Evolutionary conservation across 176 grass and related monocot species (phyloP).

Genomic region (Carex myosuroides): DNA sequence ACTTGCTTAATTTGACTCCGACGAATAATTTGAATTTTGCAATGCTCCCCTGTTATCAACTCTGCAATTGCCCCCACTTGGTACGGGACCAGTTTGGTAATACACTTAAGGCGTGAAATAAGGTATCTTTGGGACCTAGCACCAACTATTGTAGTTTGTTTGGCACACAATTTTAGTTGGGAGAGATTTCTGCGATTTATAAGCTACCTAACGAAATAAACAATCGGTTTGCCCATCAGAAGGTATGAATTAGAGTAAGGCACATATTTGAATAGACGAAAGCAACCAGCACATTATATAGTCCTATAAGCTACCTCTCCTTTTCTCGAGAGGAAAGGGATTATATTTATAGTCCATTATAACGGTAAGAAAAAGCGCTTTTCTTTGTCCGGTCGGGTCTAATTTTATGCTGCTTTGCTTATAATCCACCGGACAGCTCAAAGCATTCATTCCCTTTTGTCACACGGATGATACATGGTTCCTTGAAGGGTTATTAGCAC

Average conservation of each 20-base stretch:
- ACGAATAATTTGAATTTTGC: neutral
- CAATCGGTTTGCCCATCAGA: neutral
- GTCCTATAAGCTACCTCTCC: neutral
- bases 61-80: neutral
- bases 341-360: neutral
- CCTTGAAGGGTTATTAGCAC: neutral
- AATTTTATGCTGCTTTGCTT: conserved; percentile 15
- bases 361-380: neutral
- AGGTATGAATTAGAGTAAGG: neutral
- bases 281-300: neutral
- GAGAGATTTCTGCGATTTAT: conserved; percentile 6
- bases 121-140: conserved; percentile 5
- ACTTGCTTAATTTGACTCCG: neutral
- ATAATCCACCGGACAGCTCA: neutral
- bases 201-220: conserved; percentile 19
- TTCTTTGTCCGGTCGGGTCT: neutral
- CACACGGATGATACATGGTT: neutral
- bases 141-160: conserved; percentile 18
- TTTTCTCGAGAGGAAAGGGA: neutral
- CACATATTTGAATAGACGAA: neutral
- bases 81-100: neutral
- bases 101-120: conserved; percentile 2
- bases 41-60: neutral
- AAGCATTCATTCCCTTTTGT: neutral
- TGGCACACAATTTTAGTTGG: conserved; percentile 7